A percentile compares a stretch with the other conserved stretches of the same genome.
Evolutionary conservation across 495 filamentous ascomycete species (phyloP).

Genomic region (Penicillium canescens): DNA sequence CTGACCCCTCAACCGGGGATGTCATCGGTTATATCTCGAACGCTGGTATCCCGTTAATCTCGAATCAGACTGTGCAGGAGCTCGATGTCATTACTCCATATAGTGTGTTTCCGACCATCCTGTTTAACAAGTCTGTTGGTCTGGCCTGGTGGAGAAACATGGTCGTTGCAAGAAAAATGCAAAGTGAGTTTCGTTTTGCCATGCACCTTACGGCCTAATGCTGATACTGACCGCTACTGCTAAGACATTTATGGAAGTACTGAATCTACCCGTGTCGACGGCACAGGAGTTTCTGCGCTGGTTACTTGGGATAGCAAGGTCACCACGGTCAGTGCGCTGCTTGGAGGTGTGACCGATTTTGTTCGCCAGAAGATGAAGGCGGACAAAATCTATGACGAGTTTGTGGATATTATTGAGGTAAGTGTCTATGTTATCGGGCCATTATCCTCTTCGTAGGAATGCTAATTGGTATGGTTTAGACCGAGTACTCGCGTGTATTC

Average conservation of each 20-base stretch:
- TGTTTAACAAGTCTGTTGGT: conserved; percentile 31
- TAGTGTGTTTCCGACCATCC: conserved; percentile 29
- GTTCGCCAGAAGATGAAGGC: conserved; percentile 33
- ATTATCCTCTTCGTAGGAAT: too few species aligned
- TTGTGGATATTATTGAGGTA: conserved; percentile 5
- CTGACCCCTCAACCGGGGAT: conserved; percentile 24
- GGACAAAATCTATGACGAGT: conserved; percentile 29
- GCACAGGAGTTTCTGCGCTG: conserved; percentile 29
- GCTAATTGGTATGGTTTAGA: conserved; percentile 6
- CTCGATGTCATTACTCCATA: conserved; percentile 36
- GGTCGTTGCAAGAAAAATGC: conserved; percentile 37
- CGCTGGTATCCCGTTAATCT: conserved; percentile 30
- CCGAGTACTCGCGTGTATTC: conserved; percentile 29
- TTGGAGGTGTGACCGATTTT: conserved; percentile 29
- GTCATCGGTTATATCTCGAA: conserved; percentile 34
- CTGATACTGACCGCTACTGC: not conserved
- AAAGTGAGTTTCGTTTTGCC: conserved; percentile 20
- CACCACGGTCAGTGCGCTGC: conserved; percentile 30
- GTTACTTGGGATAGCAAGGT: conserved; percentile 40
- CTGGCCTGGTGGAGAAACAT: conserved; percentile 42
- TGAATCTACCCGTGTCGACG: conserved; percentile 34
- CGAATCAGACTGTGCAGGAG: conserved; percentile 32
- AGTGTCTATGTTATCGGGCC: not conserved
- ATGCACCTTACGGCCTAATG: not conserved
- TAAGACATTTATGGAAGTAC: conserved; percentile 35